Conservation (phyloP, 768 basidiomycete species). For the Boletus tomentosulus region DNA sequence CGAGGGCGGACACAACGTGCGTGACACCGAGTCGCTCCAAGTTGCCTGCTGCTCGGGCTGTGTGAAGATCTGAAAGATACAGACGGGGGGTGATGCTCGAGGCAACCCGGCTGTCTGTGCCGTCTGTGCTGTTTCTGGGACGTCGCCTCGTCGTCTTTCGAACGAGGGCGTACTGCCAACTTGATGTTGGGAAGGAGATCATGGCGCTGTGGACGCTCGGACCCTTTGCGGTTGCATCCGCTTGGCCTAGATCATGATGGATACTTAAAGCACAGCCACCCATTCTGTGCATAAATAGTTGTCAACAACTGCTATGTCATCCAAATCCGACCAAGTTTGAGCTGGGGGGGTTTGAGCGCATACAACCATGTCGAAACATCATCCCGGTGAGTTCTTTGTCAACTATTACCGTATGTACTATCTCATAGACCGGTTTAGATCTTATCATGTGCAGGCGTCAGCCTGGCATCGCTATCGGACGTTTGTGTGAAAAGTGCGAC, state of each 20-base stretch:
- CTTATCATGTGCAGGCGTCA: slow-evolving; percentile 98
- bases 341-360: neutral
- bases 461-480: slow-evolving; percentile 96
- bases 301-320: slow-evolving; percentile 14
- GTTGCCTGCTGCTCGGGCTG: slow-evolving; percentile 46
- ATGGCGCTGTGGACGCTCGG: slow-evolving; percentile 11
- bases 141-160: slow-evolving; percentile 15
- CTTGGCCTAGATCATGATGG: neutral
- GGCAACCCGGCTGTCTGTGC: slow-evolving; percentile 19
- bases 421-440: slow-evolving; percentile 48
- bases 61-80: slow-evolving; percentile 60
- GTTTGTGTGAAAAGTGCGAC: slow-evolving; percentile 98
- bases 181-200: slow-evolving; percentile 30
- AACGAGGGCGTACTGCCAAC: slow-evolving; percentile 28
- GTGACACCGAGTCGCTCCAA: slow-evolving; percentile 62
- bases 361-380: slow-evolving; percentile 79
- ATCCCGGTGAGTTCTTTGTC: slow-evolving; percentile 54
- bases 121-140: slow-evolving; percentile 5
- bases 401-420: too few species aligned
- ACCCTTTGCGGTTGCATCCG: neutral
- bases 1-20: slow-evolving; percentile 66
- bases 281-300: slow-evolving; percentile 1
- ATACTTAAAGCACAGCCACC: slow-evolving; percentile 13
- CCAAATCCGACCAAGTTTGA: neutral
- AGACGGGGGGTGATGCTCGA: slow-evolving; percentile 43